phyloP scores from a whole-genome alignment of 257 asterid species.

The Gentiana straminea region DNA sequence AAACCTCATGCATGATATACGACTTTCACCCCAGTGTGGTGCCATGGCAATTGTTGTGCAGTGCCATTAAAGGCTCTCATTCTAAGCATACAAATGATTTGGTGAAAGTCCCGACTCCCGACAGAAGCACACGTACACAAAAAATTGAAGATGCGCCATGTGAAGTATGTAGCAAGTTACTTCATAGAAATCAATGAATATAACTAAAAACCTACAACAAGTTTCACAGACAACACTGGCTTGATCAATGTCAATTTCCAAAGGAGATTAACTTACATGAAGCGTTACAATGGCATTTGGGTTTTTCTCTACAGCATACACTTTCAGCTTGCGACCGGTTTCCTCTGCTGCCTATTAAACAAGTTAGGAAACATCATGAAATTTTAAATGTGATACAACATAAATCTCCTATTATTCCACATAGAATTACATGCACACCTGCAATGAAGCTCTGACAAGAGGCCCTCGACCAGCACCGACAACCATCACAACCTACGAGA shows the following conservation, averaged over 20 bases:
- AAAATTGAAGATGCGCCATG: background rate
- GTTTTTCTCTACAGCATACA: constrained; percentile 96
- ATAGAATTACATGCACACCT: constrained; percentile 34
- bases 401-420: constrained; percentile 2
- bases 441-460: constrained; percentile 92
- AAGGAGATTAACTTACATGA: constrained; percentile 46
- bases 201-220: background rate
- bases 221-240: background rate
- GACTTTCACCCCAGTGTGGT: no score
- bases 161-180: background rate
- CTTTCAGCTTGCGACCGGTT: constrained; percentile 77
- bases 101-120: no score
- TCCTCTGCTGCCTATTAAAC: constrained; percentile 87
- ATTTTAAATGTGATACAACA: constrained; percentile 7
- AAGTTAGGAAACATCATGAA: constrained; percentile 6
- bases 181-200: background rate
- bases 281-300: constrained; percentile 97
- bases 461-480: constrained; percentile 99
- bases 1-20: no score
- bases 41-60: no score
- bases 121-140: background rate
- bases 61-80: no score
- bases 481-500: constrained; percentile 85
- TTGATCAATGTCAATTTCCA: background rate
- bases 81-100: no score